Conservation (phyloP, 257 asterid species). For the Rhazya stricta region DNA sequence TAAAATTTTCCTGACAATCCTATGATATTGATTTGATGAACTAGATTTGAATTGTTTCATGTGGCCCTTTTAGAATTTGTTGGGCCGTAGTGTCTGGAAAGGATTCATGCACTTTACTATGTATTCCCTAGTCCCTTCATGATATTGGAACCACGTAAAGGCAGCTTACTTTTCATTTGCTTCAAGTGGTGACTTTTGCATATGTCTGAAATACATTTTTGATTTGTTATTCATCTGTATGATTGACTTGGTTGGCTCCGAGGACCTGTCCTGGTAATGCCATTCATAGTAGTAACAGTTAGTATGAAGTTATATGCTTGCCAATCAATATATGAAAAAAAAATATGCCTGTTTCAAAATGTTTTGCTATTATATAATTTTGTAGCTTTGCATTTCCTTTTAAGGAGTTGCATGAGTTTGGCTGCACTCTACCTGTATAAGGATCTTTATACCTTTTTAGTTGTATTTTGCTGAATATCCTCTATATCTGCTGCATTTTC, state of each 20-base stretch:
- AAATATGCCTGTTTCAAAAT: neutral
- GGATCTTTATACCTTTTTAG: neutral
- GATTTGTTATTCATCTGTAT: neutral
- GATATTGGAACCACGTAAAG: neutral
- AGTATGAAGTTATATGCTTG: neutral
- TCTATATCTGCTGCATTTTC: neutral
- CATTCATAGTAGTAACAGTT: neutral
- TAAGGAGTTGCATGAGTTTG: neutral
- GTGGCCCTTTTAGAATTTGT: neutral
- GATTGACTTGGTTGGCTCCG: neutral
- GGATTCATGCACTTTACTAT: neutral
- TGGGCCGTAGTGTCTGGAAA: no score
- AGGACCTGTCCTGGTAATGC: neutral
- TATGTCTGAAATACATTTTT: neutral
- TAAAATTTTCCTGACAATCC: neutral
- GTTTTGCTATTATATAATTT: neutral
- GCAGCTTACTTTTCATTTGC: neutral
- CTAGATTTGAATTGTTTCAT: neutral
- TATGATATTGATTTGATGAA: neutral
- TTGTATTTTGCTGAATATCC: neutral
- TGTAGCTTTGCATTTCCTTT: neutral
- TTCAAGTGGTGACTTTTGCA: neutral
- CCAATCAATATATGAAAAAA: neutral
- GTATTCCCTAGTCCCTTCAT: neutral
- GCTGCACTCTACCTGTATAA: neutral